A percentile compares a stretch with the other conserved stretches of the same genome.
phyloP scores from a whole-genome alignment of 2,329 filamentous ascomycete genomes.

The Fusarium sp. region DNA sequence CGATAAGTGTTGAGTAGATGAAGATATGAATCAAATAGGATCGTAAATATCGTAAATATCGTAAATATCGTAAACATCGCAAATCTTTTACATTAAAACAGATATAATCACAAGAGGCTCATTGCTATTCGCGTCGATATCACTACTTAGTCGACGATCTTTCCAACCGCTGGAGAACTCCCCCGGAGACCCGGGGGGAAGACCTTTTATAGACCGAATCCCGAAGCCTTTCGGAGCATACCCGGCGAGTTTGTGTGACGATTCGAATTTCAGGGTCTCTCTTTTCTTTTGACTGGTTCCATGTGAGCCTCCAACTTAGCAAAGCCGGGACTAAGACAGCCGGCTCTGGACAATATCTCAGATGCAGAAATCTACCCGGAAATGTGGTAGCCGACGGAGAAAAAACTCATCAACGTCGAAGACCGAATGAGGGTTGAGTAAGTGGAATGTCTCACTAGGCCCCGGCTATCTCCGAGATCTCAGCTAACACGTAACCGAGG shows the following conservation, averaged over 20 bases:
- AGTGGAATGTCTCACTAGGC: not conserved
- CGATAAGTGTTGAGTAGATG: too few relatives aligned
- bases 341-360: not conserved
- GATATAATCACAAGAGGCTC: too few relatives aligned
- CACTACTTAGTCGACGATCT: too few relatives aligned
- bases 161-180: too few relatives aligned
- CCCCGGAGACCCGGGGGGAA: not conserved
- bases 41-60: too few relatives aligned
- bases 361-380: not conserved
- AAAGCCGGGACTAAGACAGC: not conserved
- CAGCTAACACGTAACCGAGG: not conserved
- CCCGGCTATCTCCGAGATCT: not conserved
- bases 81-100: too few relatives aligned
- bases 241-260: not conserved
- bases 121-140: too few relatives aligned
- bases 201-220: not conserved
- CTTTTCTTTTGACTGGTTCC: not conserved
- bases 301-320: not conserved
- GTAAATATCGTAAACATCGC: too few relatives aligned
- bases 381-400: not conserved
- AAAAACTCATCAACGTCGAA: not conserved
- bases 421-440: not conserved
- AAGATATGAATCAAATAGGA: too few relatives aligned
- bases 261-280: not conserved
- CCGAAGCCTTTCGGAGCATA: not conserved